Evolutionary conservation across 2,329 filamentous ascomycete genomes (phyloP).

Genomic region (Fusarium musae): DNA sequence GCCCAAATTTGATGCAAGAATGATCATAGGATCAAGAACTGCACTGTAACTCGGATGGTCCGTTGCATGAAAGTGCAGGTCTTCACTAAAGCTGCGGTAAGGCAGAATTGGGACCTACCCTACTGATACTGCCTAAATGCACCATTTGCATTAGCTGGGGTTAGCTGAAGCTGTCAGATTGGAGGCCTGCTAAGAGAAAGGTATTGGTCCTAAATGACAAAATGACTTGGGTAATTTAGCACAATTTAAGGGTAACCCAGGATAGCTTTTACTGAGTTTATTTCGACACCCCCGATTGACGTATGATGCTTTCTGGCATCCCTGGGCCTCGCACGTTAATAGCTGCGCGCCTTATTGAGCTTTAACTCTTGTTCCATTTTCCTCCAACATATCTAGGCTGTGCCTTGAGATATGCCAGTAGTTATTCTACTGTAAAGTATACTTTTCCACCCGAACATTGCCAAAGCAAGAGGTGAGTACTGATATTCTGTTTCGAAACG

Average conservation of each 20-base stretch:
- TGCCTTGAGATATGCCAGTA: neutral
- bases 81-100: neutral
- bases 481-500: rapidly evolving
- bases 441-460: rapidly evolving
- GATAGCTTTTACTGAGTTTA: neutral
- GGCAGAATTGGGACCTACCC: neutral
- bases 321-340: neutral
- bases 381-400: neutral
- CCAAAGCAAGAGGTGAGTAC: neutral
- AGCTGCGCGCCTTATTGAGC: neutral
- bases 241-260: neutral
- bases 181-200: neutral
- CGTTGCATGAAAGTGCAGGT: neutral
- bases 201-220: too few relatives aligned
- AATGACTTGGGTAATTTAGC: neutral
- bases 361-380: neutral
- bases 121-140: neutral
- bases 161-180: neutral
- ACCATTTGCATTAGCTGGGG: neutral
- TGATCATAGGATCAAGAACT: neutral
- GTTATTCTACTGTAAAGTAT: neutral
- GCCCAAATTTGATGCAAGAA: neutral
- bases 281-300: too few relatives aligned
- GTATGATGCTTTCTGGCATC: neutral
- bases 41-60: neutral